Base-by-base conservation (phyloP, 257 asterid genomes). In the Handroanthus guayacan region DNA sequence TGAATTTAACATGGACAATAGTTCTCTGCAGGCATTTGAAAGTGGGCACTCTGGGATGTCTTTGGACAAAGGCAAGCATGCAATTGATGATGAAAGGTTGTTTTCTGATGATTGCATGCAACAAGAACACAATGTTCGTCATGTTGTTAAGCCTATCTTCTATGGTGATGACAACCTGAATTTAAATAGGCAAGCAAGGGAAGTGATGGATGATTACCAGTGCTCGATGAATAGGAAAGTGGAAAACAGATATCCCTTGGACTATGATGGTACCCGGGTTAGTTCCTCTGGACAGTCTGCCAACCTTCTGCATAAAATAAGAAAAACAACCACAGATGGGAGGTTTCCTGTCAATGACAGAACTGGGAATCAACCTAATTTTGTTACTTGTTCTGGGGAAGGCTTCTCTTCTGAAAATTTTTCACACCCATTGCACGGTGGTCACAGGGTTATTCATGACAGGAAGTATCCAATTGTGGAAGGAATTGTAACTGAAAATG, bases 341-440 rank as follows among this genome's bases (percentile, higher is more conserved):
- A 79, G 78, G 84, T 67, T 71, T 69, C 67, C 78, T 17, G 66
- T 74, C 76, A 83, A 76, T 75, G 84, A 78, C n/a, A 72, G 76
- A 38, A 45, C 45, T 11, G 72, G 72, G 69, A 55, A 76, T 16
- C 84, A 77, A 69, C 82, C 77, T 57, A 47, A 62, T 72, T 48
- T 76, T 72, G 80, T 63, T 56, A 61, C 79, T 38, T 57, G 54
- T 71, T 71, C 74, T 16, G 50, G 52, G 67, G 78, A 77, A 73
- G 81, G 75, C 67, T 62, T 66, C 52, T 77, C 84, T 47, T 58
- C 80, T 39, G 77, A 69, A 62, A 80, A 66, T 10, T 14, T 55
- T 39, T 58, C 54, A n/a, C 72, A 3, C 18, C 84, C 75, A 2
- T 45, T 77, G 73, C 77, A 71, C 45, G 38, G 12, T 74, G 84